Evolutionary conservation across 2,329 filamentous ascomycete genomes (phyloP).

Genomic region (Cephalotrichum gorgonifer): DNA sequence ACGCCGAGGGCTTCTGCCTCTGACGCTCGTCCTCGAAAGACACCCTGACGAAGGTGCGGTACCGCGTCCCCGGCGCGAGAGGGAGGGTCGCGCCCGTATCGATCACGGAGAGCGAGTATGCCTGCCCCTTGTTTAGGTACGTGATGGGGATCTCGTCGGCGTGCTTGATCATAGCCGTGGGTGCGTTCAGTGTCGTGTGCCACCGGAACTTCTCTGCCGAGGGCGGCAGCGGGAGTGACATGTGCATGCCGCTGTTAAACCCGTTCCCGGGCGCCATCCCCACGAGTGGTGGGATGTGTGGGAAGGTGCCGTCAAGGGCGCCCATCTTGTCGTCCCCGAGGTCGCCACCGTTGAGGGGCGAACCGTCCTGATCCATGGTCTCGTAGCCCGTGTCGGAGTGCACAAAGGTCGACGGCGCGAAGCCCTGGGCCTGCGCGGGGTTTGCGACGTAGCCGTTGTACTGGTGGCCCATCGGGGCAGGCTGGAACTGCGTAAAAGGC

Average conservation of each 20-base stretch:
- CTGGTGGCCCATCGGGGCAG: conserved; percentile 46
- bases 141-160: conserved; percentile 90
- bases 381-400: conserved; percentile 68
- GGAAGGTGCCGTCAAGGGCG: conserved; percentile 50
- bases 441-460: conserved; percentile 62
- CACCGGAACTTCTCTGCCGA: conserved; percentile 72
- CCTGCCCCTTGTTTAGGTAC: conserved; percentile 95
- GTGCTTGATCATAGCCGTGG: conserved; percentile 91
- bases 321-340: conserved; percentile 35
- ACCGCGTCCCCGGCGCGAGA: conserved; percentile 52
- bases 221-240: conserved; percentile 35
- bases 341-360: conserved; percentile 43
- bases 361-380: conserved; percentile 64
- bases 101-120: conserved; percentile 75
- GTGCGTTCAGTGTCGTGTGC: conserved; percentile 80
- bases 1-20: conserved; percentile 67
- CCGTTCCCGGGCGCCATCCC: conserved; percentile 41
- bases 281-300: conserved; percentile 49
- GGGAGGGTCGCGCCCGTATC: conserved; percentile 61
- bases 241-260: conserved; percentile 33
- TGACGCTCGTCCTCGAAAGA: conserved; percentile 97
- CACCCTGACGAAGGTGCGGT: conserved; percentile 86
- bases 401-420: conserved; percentile 69
- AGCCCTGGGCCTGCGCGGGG: conserved; percentile 33
- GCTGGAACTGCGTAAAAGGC: conserved; percentile 60